These are phyloP conservation scores for Salix udensis DNA, from an alignment of 345 rosid species.

Conservation along the genomic window DNA sequence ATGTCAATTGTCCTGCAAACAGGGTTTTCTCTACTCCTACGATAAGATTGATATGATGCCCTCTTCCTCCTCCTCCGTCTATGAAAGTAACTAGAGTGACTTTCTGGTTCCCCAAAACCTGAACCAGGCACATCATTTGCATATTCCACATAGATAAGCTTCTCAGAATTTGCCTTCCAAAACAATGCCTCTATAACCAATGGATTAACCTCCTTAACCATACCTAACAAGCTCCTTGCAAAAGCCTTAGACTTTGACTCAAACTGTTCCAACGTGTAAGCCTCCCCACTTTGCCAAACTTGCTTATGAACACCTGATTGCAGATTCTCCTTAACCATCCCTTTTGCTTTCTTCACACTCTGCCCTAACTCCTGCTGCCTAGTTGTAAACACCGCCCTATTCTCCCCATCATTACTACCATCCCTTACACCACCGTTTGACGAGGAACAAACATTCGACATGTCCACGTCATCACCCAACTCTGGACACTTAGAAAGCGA, in stretches of 20 bases:
- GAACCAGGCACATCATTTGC: conserved; percentile 99
- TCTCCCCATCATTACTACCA: conserved; percentile 38
- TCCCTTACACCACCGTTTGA: conserved; percentile 26
- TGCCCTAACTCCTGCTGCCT: conserved; percentile 96
- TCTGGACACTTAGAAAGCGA: conserved; percentile 77
- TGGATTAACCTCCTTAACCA: conserved; percentile 66
- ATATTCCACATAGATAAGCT: conserved; percentile 84
- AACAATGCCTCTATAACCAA: conserved; percentile 75
- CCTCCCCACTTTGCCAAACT: conserved; percentile 98
- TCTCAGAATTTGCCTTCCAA: conserved; percentile 86
- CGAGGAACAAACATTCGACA: conserved; percentile 27
- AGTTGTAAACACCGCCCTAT: conserved; percentile 83
- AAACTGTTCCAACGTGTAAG: conserved; percentile 91
- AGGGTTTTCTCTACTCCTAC: conserved; percentile 44
- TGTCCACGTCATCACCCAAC: conserved; percentile 41
- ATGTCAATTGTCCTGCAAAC: conserved; percentile 28
- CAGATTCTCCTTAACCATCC: conserved; percentile 33
- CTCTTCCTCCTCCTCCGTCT: conserved; percentile 66
- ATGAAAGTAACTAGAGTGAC: conserved; percentile 54
- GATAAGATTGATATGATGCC: conserved; percentile 49
- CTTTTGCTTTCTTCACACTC: conserved; percentile 52
- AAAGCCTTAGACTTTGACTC: conserved; percentile 79
- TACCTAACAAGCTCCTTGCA: conserved; percentile 61
- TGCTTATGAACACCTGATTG: conserved; percentile 62
- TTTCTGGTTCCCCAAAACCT: conserved; percentile 81